phyloP scores from a whole-genome alignment of 2,329 filamentous ascomycete genomes.

The Paecilomyces variotii region DNA sequence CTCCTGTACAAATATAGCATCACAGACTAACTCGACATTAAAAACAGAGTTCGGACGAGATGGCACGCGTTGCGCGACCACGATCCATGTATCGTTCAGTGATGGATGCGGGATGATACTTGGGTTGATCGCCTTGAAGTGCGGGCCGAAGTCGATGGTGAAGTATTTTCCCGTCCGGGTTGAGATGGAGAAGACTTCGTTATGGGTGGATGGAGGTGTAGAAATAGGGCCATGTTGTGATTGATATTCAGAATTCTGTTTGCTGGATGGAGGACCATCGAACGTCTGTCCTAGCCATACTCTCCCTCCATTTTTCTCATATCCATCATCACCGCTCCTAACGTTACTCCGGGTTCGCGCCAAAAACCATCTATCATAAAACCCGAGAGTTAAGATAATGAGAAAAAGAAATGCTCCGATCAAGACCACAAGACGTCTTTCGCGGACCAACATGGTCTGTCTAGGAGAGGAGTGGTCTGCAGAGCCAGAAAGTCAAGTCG shows the following conservation, averaged over 20 bases:
- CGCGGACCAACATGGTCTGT: not conserved
- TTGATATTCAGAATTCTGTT: not conserved
- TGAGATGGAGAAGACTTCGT: not conserved
- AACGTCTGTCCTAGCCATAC: not conserved
- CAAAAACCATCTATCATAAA: not conserved
- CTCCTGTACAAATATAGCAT: not conserved
- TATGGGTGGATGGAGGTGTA: not conserved
- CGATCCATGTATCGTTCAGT: constrained; percentile 41
- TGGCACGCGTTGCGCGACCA: constrained; percentile 40
- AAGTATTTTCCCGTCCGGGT: not conserved
- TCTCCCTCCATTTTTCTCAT: not conserved
- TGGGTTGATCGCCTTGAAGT: constrained; percentile 42
- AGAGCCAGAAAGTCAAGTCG: not conserved
- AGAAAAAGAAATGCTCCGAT: not conserved
- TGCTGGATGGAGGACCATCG: not conserved
- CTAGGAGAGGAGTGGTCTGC: not conserved
- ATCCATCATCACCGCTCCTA: not conserved
- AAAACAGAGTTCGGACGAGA: not conserved
- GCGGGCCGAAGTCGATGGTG: constrained; percentile 27
- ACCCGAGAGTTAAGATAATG: not conserved
- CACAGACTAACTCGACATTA: not conserved
- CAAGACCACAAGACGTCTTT: not conserved
- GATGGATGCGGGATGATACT: constrained; percentile 51
- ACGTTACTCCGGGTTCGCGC: not conserved
- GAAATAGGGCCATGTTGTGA: not conserved